A percentile compares a stretch with the other conserved stretches of the same genome.
Conservation (phyloP, 768 basidiomycete species). For the Mycena kentingensis region DNA sequence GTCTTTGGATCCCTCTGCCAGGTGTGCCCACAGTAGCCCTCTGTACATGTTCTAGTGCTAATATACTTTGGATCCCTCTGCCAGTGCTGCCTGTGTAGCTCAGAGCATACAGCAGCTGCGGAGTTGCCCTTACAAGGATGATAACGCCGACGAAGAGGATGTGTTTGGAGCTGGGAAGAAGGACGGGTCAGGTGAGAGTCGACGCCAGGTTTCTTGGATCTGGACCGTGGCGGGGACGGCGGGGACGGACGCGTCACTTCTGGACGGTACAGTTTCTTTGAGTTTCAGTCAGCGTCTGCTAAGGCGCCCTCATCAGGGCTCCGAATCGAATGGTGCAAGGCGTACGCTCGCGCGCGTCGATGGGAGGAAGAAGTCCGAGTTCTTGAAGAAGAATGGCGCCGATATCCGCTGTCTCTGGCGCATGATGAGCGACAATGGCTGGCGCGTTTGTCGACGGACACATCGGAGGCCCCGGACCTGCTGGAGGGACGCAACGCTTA, state of each 20-base stretch:
- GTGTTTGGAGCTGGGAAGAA: neutral
- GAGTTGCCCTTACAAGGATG: neutral
- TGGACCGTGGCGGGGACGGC: neutral
- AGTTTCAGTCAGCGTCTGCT: neutral
- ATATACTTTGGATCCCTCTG: no score
- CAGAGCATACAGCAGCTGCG: no score
- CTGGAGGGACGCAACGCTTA: no score
- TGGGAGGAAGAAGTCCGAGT: conserved; percentile 22
- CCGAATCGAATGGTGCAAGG: no score
- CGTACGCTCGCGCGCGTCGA: conserved; percentile 2
- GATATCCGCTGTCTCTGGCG: conserved; percentile 1
- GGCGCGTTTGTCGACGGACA: no score
- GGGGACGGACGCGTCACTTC: conserved; percentile 1
- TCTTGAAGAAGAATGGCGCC: conserved; percentile 18
- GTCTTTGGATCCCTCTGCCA: no score
- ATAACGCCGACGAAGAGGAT: neutral
- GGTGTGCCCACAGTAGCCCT: no score
- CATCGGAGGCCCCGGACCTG: no score
- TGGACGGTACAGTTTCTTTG: no score
- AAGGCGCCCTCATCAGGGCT: conserved; percentile 20
- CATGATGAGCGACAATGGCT: no score
- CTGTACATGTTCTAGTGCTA: no score
- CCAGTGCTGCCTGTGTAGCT: no score
- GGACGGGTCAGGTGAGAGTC: neutral
- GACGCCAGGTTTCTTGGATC: neutral